Evolutionary conservation across 495 filamentous ascomycete species (phyloP).

Genomic region (Penicillium cosmopolitanum): DNA sequence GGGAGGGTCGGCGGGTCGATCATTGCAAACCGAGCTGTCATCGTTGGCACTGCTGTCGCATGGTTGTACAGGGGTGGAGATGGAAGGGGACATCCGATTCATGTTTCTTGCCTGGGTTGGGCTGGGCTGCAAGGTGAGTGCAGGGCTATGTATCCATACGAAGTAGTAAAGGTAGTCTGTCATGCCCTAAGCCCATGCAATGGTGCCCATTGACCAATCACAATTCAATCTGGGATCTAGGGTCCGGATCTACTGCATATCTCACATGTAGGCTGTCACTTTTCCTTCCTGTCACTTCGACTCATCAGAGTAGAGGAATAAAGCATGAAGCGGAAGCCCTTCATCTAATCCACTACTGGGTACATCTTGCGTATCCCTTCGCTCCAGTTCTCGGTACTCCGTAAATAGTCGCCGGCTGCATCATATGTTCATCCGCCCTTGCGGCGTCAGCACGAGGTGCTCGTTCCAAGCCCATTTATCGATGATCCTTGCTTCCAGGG

Average conservation of each 20-base stretch:
- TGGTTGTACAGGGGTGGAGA: background rate
- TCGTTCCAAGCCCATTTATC: background rate
- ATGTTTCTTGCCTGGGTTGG: background rate
- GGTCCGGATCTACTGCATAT: constrained; percentile 22
- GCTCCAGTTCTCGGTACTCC: too few species aligned
- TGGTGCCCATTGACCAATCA: constrained; percentile 9
- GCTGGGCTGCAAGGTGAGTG: background rate
- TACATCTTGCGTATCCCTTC: too few species aligned
- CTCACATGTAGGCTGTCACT: constrained; percentile 28
- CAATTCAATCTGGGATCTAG: constrained; percentile 1
- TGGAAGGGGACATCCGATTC: background rate
- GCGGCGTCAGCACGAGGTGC: constrained; percentile 19
- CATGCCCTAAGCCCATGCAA: background rate
- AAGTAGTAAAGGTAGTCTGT: background rate
- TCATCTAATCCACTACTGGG: background rate
- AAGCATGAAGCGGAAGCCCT: background rate
- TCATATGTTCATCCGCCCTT: constrained; percentile 9
- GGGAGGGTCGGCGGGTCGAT: constrained; percentile 15
- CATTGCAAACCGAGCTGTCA: constrained; percentile 26
- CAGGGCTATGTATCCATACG: background rate
- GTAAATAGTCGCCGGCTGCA: too few species aligned
- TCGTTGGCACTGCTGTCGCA: constrained; percentile 7
- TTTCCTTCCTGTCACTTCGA: constrained; percentile 15
- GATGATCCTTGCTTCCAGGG: constrained; percentile 6
- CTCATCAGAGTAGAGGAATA: background rate